Percentiles rank a stretch among this genome's conserved stretches.
Conservation (phyloP, 2,329 filamentous ascomycete genomes). For the Aspergillus luchuensis region DNA sequence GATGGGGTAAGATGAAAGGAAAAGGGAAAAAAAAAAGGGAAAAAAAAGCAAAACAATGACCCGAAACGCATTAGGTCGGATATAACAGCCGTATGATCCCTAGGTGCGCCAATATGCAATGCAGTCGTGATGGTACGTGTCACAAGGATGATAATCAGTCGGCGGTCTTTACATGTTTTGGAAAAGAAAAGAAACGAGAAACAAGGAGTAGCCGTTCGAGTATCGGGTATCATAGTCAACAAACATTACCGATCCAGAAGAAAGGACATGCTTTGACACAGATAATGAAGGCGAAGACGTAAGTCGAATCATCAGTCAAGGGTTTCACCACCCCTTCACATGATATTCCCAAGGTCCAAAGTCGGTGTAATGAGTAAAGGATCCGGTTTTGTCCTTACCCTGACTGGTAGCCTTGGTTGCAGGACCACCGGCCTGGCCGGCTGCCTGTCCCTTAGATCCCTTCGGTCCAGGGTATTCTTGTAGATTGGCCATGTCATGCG, state of each 20-base stretch:
- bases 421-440: slow-evolving; percentile 24
- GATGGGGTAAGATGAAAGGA: slow-evolving; percentile 16
- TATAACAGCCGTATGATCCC: slow-evolving; percentile 29
- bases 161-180: slow-evolving; percentile 21
- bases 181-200: slow-evolving; percentile 18
- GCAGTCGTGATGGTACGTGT: slow-evolving; percentile 43
- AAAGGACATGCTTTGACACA: slow-evolving; percentile 15
- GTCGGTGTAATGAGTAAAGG: slow-evolving; percentile 84
- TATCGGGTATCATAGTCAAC: slow-evolving; percentile 28
- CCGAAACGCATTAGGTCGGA: slow-evolving; percentile 26
- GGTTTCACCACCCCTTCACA: slow-evolving; percentile 74
- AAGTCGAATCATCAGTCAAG: background rate
- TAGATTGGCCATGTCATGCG: slow-evolving; percentile 86
- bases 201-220: slow-evolving; percentile 14
- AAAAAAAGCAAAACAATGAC: slow-evolving; percentile 25
- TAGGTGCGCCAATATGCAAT: slow-evolving; percentile 44
- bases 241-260: slow-evolving; percentile 17
- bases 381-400: slow-evolving; percentile 67
- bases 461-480: slow-evolving; percentile 73
- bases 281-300: slow-evolving; percentile 12
- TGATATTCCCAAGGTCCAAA: slow-evolving; percentile 83
- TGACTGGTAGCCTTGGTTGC: slow-evolving; percentile 41
- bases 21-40: slow-evolving; percentile 18
- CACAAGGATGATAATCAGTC: slow-evolving; percentile 29
- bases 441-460: slow-evolving; percentile 46